Base-by-base conservation (phyloP, 768 basidiomycete species). In the Cystobasidium tubakii region DNA sequence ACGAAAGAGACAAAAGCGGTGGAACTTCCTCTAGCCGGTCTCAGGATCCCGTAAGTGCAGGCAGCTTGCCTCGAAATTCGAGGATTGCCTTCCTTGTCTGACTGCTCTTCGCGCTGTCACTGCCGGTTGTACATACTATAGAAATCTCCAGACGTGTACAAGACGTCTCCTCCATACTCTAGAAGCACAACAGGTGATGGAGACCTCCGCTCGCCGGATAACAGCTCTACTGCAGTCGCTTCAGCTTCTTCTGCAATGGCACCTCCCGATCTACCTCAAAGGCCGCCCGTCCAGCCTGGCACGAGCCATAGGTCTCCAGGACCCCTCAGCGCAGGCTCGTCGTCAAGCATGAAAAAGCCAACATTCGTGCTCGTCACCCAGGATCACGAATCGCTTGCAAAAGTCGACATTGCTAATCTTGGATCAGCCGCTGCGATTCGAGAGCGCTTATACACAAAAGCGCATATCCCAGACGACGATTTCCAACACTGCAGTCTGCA, bases 391-490 rank as follows among this genome's bases (percentile, higher is more conserved):
- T 74, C 73, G 31, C 74, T 76, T 27, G 69, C 54, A 23, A 64
- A 69, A 46, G 76, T 77, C 31, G 62, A 71, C n/a, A 73, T 78
- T 34, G 34, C 71, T 9, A 36, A 44, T 25, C 53, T 74, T 25
- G n/a, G 62, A 1, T 69, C 73, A 0, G 31, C 65, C 33, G 76
- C 62, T 10, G 77, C 75, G 10, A 66, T 78, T 50, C 74, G 73
- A 23, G 78, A 79, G 62, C 36, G 67, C 25, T 63, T 79, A 64
- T 66, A 75, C 44, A 44, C 77, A n/a, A 62, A 73, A 19, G 83
- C 92, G 75, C 86, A 87, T 79, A 89, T 97, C 53, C 84, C 85
- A 43, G 91, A 92, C 78, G 93, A 94, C 74, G 91, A 95, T 72
- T 88, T 90, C 79, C 81, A 84, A 9, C 86, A 85, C 33, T 88